Conservation (phyloP, 306 rosid genomes). For the Castanea sativa region DNA sequence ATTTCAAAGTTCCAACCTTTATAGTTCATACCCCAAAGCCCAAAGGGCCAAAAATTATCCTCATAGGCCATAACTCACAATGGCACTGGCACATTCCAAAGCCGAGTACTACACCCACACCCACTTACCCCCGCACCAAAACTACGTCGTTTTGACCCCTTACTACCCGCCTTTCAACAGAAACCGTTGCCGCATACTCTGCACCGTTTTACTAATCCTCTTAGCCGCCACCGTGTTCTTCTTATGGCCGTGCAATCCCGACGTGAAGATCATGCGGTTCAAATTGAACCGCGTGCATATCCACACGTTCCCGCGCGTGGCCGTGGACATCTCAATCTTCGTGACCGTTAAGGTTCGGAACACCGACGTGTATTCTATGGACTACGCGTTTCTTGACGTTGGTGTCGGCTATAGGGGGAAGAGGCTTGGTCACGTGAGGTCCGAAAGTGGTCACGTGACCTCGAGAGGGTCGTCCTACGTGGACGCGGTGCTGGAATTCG, state of each 20-base stretch:
- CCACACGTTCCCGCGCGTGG: slow-evolving; percentile 48
- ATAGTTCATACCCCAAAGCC: background rate
- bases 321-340: slow-evolving; percentile 56
- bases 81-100: slow-evolving; percentile 30
- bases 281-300: slow-evolving; percentile 40
- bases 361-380: slow-evolving; percentile 54
- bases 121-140: slow-evolving; percentile 19
- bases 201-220: slow-evolving; percentile 20
- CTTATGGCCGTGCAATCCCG: slow-evolving; percentile 66
- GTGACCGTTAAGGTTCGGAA: slow-evolving; percentile 53
- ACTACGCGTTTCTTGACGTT: slow-evolving; percentile 50
- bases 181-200: slow-evolving; percentile 17
- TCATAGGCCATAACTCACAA: background rate
- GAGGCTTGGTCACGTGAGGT: slow-evolving; percentile 58
- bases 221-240: slow-evolving; percentile 24
- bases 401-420: slow-evolving; percentile 70
- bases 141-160: slow-evolving; percentile 31
- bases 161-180: slow-evolving; percentile 16
- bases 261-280: slow-evolving; percentile 56
- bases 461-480: slow-evolving; percentile 65
- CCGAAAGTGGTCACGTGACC: slow-evolving; percentile 52
- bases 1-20: too few species aligned
- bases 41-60: background rate
- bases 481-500: slow-evolving; percentile 63
- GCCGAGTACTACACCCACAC: slow-evolving; percentile 24